These are phyloP conservation scores for Sordariomycetes sp. DNA, from an alignment of 2,329 filamentous ascomycete species.

Conservation along the genomic window DNA sequence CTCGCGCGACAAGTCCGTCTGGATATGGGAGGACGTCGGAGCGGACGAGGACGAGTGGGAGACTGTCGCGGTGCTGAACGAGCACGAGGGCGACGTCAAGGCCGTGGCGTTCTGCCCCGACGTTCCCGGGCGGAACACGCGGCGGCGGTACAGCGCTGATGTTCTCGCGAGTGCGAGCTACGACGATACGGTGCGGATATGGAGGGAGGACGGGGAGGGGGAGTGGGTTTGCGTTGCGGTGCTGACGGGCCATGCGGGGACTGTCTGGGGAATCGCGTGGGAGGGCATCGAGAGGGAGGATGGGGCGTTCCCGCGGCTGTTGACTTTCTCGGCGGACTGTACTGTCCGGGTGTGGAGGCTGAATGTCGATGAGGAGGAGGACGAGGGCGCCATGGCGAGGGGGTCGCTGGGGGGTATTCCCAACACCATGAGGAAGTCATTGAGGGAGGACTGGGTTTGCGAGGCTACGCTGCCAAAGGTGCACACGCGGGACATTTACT, in stretches of 20 bases:
- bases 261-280: slow-evolving; percentile 82
- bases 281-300: slow-evolving; percentile 30
- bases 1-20: slow-evolving; percentile 83
- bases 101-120: slow-evolving; percentile 84
- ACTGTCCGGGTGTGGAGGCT: slow-evolving; percentile 71
- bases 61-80: slow-evolving; percentile 85
- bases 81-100: slow-evolving; percentile 94
- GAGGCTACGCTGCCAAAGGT: slow-evolving; percentile 59
- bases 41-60: slow-evolving; percentile 77
- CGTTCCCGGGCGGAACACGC: slow-evolving; percentile 31
- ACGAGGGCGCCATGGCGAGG: slow-evolving; percentile 16
- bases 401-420: slow-evolving; percentile 50
- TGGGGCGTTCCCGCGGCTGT: slow-evolving; percentile 44
- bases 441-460: slow-evolving; percentile 75
- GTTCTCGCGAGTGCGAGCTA: slow-evolving; percentile 85
- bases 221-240: slow-evolving; percentile 88
- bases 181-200: slow-evolving; percentile 80
- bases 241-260: slow-evolving; percentile 67
- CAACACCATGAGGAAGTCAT: slow-evolving; percentile 72
- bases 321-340: slow-evolving; percentile 76
- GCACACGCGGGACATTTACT: slow-evolving; percentile 75
- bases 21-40: slow-evolving; percentile 94
- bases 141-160: slow-evolving; percentile 44
- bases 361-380: slow-evolving; percentile 34
- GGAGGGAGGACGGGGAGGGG: slow-evolving; percentile 74